Conservation (phyloP, 139 green algal species). For the Volvox reticuliferus region DNA sequence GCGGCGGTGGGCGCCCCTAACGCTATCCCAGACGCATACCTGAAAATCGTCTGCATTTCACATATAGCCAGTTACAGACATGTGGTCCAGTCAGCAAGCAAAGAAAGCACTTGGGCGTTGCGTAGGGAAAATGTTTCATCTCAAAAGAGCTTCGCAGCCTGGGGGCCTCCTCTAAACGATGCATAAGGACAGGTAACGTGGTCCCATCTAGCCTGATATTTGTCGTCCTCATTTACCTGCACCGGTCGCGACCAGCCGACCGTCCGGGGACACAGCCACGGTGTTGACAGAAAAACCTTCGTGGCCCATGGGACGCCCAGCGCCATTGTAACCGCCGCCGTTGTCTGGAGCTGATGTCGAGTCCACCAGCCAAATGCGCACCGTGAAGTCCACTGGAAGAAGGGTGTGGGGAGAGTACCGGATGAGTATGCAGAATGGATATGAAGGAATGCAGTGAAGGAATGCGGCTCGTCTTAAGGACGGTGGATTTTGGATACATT, state of each 20-base stretch:
- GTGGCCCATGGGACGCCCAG: neutral
- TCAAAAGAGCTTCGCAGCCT: neutral
- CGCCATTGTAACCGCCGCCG: neutral
- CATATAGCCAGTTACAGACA: no score
- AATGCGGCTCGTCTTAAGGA: no score
- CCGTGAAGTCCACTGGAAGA: constrained; percentile 21
- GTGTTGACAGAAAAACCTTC: neutral
- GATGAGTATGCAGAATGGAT: no score
- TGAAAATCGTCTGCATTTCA: neutral
- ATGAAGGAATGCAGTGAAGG: no score
- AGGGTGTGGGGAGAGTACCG: no score
- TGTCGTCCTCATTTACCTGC: neutral
- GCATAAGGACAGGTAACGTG: neutral
- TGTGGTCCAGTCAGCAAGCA: no score
- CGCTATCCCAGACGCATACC: constrained; percentile 3
- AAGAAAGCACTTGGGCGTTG: no score
- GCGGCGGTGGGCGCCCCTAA: neutral
- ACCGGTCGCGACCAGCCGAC: neutral
- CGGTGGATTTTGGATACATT: neutral
- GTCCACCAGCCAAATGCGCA: neutral
- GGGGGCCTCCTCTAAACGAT: neutral
- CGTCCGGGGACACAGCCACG: constrained; percentile 7
- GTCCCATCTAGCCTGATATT: no score
- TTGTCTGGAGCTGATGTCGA: neutral
- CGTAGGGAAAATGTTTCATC: no score